Evolutionary conservation across 495 filamentous ascomycete genomes (phyloP).

Genomic region (Sordaria brevicollis): DNA sequence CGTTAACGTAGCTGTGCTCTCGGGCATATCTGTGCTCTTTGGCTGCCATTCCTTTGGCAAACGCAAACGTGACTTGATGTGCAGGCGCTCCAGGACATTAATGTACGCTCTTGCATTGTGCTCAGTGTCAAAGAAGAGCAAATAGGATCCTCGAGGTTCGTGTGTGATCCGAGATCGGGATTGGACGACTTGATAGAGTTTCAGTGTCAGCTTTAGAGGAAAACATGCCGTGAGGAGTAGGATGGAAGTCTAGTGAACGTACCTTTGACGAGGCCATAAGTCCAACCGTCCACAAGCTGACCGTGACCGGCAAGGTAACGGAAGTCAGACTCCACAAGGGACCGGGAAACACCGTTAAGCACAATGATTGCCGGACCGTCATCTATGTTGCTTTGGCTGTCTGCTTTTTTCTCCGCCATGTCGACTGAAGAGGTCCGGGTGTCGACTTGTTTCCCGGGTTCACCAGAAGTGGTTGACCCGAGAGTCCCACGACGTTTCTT

Average conservation of each 20-base stretch:
- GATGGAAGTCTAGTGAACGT: not conserved
- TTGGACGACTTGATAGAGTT: constrained; percentile 30
- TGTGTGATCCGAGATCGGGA: constrained; percentile 44
- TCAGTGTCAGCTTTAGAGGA: not conserved
- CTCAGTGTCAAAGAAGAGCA: constrained; percentile 48
- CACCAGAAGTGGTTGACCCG: not conserved
- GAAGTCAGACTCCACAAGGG: constrained; percentile 54
- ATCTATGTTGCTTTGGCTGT: not conserved
- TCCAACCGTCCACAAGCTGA: constrained; percentile 54
- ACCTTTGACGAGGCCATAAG: constrained; percentile 38
- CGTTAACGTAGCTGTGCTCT: not conserved
- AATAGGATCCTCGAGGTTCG: constrained; percentile 44
- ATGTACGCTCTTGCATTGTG: constrained; percentile 47
- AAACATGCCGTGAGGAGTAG: not conserved
- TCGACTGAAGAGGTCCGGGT: not conserved
- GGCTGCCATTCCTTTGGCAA: constrained; percentile 11
- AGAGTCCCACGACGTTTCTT: not conserved
- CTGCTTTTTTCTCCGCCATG: not conserved
- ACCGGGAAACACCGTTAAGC: constrained; percentile 39
- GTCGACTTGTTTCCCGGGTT: not conserved
- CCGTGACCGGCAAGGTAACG: constrained; percentile 48
- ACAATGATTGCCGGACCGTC: constrained; percentile 19
- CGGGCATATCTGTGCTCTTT: not conserved
- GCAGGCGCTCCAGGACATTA: constrained; percentile 33
- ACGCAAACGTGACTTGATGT: constrained; percentile 28